Conservation (phyloP, 257 asterid species). For the Solanum tarapatanum region DNA sequence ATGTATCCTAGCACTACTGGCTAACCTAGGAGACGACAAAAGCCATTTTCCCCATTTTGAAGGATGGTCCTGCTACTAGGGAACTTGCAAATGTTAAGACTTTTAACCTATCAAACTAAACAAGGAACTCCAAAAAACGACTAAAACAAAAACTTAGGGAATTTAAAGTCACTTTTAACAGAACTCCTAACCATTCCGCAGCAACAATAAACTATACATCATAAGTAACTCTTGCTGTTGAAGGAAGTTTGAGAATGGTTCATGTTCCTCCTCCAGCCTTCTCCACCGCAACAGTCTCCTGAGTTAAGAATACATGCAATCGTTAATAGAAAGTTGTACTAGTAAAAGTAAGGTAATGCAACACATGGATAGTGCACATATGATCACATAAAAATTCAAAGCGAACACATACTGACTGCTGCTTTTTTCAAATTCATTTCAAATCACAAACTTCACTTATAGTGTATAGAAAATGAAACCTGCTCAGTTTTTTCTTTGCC, state of each 20-base stretch:
- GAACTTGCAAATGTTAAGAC: background rate
- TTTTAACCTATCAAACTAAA: constrained; percentile 14
- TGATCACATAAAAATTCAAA: background rate
- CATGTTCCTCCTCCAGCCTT: constrained; percentile 18
- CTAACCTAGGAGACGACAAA: background rate
- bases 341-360: background rate
- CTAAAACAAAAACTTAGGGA: background rate
- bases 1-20: constrained; percentile 3
- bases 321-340: background rate
- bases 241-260: background rate
- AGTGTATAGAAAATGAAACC: background rate
- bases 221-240: constrained; percentile 6
- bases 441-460: background rate
- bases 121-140: background rate
- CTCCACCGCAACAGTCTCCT: constrained; percentile 9
- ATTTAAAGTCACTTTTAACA: background rate
- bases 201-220: background rate
- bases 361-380: background rate
- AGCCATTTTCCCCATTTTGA: background rate
- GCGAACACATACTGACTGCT: background rate
- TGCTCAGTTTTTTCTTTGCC: constrained; percentile 7
- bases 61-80: background rate
- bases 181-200: background rate
- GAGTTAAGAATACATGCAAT: background rate
- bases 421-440: background rate